Evolutionary conservation across 2,329 filamentous ascomycete species (phyloP).

Genomic region (Hypoxylon sp.): DNA sequence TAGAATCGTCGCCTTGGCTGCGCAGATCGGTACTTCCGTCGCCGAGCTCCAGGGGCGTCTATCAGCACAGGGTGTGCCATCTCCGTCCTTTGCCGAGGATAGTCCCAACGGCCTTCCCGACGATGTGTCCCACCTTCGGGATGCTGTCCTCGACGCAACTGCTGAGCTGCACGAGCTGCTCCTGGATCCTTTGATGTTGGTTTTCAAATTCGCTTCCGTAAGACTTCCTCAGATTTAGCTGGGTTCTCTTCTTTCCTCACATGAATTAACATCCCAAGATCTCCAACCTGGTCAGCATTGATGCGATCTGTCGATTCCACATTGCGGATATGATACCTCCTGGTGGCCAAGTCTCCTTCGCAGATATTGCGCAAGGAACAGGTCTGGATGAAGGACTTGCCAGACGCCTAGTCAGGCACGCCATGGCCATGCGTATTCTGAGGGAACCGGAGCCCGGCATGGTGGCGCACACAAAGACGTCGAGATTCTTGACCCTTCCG

Average conservation of each 20-base stretch:
- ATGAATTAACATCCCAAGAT: slow-evolving; percentile 18
- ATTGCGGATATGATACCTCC: slow-evolving; percentile 39
- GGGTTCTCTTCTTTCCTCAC: too few relatives aligned
- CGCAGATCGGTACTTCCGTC: slow-evolving; percentile 25
- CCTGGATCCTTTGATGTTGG: slow-evolving; percentile 60
- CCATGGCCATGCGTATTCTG: slow-evolving; percentile 44
- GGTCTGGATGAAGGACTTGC: slow-evolving; percentile 35
- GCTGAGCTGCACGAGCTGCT: slow-evolving; percentile 34
- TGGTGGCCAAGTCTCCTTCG: slow-evolving; percentile 26
- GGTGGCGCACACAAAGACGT: slow-evolving; percentile 40
- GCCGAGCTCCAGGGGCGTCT: slow-evolving; percentile 22
- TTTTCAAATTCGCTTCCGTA: slow-evolving; percentile 17
- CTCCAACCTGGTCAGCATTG: slow-evolving; percentile 33
- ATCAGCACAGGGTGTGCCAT: slow-evolving; percentile 24
- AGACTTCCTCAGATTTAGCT: slow-evolving; percentile 5
- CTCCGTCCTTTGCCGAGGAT: slow-evolving; percentile 31
- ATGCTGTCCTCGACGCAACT: slow-evolving; percentile 32
- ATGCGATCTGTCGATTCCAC: slow-evolving; percentile 39
- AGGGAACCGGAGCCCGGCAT: slow-evolving; percentile 40
- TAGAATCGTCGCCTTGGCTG: slow-evolving; percentile 25
- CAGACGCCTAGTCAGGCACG: slow-evolving; percentile 39
- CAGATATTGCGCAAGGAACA: slow-evolving; percentile 29
- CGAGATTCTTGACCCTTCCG: slow-evolving; percentile 23
- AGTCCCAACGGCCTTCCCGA: slow-evolving; percentile 22
- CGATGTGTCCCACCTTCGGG: slow-evolving; percentile 13